A percentile compares a stretch with the other conserved stretches of the same genome.
Conservation (phyloP, 805 yeast species). For the Pichia insulana region DNA sequence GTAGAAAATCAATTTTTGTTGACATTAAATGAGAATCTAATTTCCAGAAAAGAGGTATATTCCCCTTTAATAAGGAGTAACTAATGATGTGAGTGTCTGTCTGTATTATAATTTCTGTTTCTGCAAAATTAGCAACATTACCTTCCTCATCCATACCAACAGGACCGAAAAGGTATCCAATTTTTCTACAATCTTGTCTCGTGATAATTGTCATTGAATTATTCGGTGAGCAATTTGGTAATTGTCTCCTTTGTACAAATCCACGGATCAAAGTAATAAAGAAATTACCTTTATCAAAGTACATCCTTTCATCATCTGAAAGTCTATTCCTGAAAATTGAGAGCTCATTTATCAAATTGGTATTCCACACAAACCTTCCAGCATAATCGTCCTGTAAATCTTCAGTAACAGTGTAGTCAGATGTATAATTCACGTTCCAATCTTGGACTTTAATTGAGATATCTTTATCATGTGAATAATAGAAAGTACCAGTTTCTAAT, state of each 20-base stretch:
- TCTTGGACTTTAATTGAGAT: constrained; percentile 37
- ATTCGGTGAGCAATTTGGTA: constrained; percentile 22
- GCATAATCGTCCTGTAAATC: constrained; percentile 31
- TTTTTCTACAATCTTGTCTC: constrained; percentile 40
- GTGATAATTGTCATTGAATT: constrained; percentile 37
- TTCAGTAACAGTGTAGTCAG: constrained; percentile 9
- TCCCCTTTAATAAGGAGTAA: constrained; percentile 41
- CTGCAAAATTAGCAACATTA: constrained; percentile 52
- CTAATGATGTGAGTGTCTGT: constrained; percentile 31
- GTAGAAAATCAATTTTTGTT: constrained; percentile 38
- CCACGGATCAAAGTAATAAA: constrained; percentile 42
- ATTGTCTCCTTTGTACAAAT: constrained; percentile 30
- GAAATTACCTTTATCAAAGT: constrained; percentile 40
- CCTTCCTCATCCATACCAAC: constrained; percentile 52
- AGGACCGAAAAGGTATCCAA: constrained; percentile 45
- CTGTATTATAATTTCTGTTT: constrained; percentile 38
- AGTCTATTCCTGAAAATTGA: constrained; percentile 39
- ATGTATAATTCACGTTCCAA: constrained; percentile 26
- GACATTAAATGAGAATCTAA: constrained; percentile 36
- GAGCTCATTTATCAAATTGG: constrained; percentile 36
- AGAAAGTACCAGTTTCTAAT: constrained; percentile 39
- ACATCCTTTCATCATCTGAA: constrained; percentile 30
- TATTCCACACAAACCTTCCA: constrained; percentile 44
- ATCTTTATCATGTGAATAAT: constrained; percentile 40
- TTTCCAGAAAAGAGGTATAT: constrained; percentile 50